Conservation (phyloP, 768 basidiomycete genomes). For the Pisolithus sp. region DNA sequence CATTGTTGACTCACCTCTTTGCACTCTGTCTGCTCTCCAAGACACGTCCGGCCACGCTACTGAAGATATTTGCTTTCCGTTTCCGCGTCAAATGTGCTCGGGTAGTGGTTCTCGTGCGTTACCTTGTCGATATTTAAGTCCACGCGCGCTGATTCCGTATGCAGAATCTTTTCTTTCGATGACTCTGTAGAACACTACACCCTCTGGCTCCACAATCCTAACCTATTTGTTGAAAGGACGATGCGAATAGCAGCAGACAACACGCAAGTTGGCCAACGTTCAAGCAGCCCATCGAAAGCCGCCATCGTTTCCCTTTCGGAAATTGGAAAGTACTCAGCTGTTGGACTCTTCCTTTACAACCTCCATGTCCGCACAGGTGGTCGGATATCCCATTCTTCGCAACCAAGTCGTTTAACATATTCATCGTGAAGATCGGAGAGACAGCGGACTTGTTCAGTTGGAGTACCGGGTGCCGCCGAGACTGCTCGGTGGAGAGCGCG, state of each 20-base stretch:
- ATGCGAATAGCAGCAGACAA: constrained; percentile 31
- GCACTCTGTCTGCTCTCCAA: no score
- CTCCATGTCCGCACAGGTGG: neutral
- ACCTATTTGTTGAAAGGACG: constrained; percentile 25
- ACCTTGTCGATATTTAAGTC: neutral
- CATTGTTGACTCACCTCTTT: no score
- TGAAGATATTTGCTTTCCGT: constrained; percentile 24
- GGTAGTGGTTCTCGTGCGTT: constrained; percentile 12
- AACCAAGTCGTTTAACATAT: no score
- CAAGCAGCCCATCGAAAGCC: neutral
- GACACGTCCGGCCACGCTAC: no score
- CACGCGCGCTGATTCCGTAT: neutral
- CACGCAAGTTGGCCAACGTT: constrained; percentile 16
- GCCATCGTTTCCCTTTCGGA: neutral
- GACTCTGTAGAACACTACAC: neutral
- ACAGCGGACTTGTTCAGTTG: no score
- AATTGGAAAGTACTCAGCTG: constrained; percentile 18
- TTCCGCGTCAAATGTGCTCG: constrained; percentile 26
- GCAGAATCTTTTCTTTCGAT: neutral
- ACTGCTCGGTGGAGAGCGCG: no score
- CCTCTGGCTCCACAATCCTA: neutral
- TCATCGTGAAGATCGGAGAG: no score
- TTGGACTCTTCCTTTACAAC: constrained; percentile 24
- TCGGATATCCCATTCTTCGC: no score
- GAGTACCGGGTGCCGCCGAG: no score